phyloP scores from a whole-genome alignment of 139 green algal genomes.

The Edaphochlamys debaryana region DNA sequence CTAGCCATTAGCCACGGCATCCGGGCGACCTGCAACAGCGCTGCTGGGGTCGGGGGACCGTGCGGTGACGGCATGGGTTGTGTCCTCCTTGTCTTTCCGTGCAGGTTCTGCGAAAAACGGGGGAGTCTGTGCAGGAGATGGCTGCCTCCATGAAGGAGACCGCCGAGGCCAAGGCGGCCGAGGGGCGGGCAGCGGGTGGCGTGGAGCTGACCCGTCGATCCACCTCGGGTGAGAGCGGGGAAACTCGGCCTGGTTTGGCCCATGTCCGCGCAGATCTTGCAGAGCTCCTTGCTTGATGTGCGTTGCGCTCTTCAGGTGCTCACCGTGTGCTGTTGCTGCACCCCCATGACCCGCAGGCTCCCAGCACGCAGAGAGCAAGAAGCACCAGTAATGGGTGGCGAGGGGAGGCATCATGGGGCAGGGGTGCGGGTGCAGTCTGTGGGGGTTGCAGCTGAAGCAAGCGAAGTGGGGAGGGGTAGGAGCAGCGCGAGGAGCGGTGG shows the following conservation, averaged over 20 bases:
- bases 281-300: neutral
- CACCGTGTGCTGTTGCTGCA: no score
- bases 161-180: neutral
- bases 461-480: no score
- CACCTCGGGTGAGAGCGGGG: no score
- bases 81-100: neutral
- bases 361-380: neutral
- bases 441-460: no score
- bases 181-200: neutral
- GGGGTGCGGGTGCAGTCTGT: no score
- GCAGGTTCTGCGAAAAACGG: slow-evolving; percentile 17
- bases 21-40: neutral
- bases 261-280: neutral
- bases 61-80: neutral
- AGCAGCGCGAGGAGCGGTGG: no score
- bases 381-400: slow-evolving; percentile 2
- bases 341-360: neutral
- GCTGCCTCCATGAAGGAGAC: neutral
- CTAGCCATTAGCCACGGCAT: no score
- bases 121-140: neutral
- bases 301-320: no score
- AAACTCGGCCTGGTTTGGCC: neutral
- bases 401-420: no score
- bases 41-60: neutral
- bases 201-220: neutral